Conservation (phyloP, 2,329 filamentous ascomycete species). For the Tolypocladium inflatum region DNA sequence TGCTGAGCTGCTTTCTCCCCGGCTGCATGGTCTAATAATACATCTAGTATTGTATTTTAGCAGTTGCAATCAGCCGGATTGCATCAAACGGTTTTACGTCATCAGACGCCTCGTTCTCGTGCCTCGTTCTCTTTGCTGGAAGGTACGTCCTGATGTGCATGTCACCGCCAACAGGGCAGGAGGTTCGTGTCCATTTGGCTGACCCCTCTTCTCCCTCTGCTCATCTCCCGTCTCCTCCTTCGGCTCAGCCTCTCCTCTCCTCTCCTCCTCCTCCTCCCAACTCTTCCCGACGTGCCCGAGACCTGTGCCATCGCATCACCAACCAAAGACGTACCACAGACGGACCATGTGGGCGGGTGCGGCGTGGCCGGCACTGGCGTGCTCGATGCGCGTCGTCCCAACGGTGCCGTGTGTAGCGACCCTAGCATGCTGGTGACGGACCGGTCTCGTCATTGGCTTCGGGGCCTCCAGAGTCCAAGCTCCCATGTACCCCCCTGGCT, state of each 20-base stretch:
- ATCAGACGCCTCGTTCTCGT: not conserved
- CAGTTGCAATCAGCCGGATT: not conserved
- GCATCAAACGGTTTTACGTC: not conserved
- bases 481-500: not conserved
- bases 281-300: not conserved
- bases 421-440: not conserved
- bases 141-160: not conserved
- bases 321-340: not conserved
- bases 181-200: not conserved
- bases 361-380: not conserved
- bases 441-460: not conserved
- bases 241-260: not conserved
- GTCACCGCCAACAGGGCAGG: not conserved
- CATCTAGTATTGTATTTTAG: not conserved
- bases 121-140: not conserved
- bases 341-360: not conserved
- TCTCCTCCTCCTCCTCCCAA: too few relatives aligned
- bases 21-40: not conserved
- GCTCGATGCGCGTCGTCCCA: not conserved
- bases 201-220: not conserved
- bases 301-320: not conserved
- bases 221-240: not conserved
- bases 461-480: not conserved
- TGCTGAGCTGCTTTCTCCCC: not conserved
- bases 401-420: not conserved